phyloP scores from a whole-genome alignment of 495 filamentous ascomycete species.

The Aspergillus conjunctus region DNA sequence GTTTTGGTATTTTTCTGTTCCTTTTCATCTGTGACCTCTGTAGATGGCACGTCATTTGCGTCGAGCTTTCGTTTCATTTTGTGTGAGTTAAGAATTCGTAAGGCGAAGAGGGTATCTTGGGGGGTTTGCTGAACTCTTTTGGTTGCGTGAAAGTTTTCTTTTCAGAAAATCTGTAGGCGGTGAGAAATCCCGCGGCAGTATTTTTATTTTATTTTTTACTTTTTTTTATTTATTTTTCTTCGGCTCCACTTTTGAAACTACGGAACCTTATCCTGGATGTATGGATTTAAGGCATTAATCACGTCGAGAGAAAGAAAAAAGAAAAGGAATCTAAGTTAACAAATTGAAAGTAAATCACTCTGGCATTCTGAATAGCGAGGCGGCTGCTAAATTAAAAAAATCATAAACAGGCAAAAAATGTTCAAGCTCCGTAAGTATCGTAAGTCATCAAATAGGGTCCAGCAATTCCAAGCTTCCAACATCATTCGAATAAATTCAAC shows the following conservation, averaged over 20 bases:
- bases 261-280: background rate
- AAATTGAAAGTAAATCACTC: background rate
- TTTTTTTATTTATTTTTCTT: background rate
- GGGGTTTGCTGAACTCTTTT: background rate
- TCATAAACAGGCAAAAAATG: background rate
- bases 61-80: constrained; percentile 68
- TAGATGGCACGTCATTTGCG: constrained; percentile 57
- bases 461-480: background rate
- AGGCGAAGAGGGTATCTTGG: background rate
- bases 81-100: background rate
- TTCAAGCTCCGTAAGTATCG: background rate
- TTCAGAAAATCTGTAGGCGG: constrained; percentile 47
- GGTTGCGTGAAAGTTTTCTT: constrained; percentile 33
- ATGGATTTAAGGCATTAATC: background rate
- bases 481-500: background rate
- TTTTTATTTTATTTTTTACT: background rate
- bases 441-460: background rate
- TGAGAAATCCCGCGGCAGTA: constrained; percentile 39
- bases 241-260: background rate
- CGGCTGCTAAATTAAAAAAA: background rate
- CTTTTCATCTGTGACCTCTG: constrained; percentile 30
- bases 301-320: background rate
- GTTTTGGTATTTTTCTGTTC: constrained; percentile 28
- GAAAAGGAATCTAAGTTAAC: background rate
- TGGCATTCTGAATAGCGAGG: background rate